Percentiles rank a stretch among this genome's conserved stretches.
Evolutionary conservation across 805 yeast species (phyloP).

Genomic region (Teunomyces kruisii): DNA sequence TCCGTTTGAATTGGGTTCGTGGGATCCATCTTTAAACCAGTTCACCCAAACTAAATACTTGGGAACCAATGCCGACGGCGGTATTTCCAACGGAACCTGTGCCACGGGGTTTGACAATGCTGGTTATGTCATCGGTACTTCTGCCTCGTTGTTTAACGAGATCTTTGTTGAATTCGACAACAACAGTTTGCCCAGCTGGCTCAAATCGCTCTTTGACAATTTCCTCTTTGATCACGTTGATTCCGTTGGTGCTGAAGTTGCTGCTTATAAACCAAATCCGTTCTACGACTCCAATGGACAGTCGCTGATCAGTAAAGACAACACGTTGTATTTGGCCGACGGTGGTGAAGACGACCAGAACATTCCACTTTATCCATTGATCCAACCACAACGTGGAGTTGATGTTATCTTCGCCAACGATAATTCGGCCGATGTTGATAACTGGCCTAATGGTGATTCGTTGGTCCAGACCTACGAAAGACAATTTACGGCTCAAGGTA

Average conservation of each 20-base stretch:
- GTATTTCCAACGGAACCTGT: conserved; percentile 55
- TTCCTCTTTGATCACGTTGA: conserved; percentile 4
- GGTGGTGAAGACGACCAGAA: conserved; percentile 45
- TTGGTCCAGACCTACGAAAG: conserved; percentile 32
- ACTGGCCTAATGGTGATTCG: conserved; percentile 42
- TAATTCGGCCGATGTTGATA: conserved; percentile 34
- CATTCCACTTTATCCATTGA: conserved; percentile 37
- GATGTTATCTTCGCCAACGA: conserved; percentile 41
- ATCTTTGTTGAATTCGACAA: conserved; percentile 54
- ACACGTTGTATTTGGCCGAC: conserved; percentile 33
- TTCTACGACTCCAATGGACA: conserved; percentile 30
- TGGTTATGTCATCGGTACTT: conserved; percentile 80
- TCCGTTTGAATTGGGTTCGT: conserved; percentile 65
- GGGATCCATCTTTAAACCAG: conserved; percentile 73
- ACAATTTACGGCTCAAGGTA: conserved; percentile 41
- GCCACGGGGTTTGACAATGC: conserved; percentile 74
- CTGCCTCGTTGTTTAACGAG: conserved; percentile 77
- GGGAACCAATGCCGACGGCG: conserved; percentile 65
- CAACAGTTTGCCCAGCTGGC: background rate
- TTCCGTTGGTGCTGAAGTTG: conserved; percentile 51
- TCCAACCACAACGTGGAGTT: conserved; percentile 31
- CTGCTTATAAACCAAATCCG: conserved; percentile 74
- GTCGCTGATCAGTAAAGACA: conserved; percentile 17
- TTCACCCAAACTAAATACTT: conserved; percentile 68
- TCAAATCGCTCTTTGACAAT: background rate